phyloP scores from a whole-genome alignment of 1,284 basidiomycete genomes.

The Wolfiporia cocos region DNA sequence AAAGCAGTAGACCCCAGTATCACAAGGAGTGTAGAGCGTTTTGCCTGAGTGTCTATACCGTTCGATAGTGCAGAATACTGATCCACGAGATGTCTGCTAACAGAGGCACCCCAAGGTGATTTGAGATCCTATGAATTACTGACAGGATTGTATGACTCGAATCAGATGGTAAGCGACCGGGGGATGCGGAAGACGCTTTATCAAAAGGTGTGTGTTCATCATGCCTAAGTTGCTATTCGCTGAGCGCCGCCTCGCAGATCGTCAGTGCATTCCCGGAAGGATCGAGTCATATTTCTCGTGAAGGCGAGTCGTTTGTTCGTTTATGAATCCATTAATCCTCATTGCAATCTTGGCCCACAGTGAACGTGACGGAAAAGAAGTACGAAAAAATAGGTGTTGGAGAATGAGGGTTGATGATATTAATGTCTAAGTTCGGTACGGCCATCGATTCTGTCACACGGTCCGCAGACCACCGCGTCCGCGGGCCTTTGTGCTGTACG shows the following conservation, averaged over 20 bases:
- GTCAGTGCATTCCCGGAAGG: conserved; percentile 70
- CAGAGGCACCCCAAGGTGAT: too few species aligned
- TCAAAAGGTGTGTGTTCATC: conserved; percentile 48
- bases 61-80: too few species aligned
- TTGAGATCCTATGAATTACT: too few species aligned
- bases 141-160: conserved; percentile 65
- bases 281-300: conserved; percentile 40
- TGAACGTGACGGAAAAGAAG: conserved; percentile 76
- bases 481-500: too few species aligned
- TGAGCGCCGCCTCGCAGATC: conserved; percentile 33
- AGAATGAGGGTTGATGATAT: conserved; percentile 30
- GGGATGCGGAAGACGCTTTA: conserved; percentile 70
- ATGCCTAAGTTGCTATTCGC: neutral
- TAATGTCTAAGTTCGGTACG: too few species aligned
- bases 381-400: conserved; percentile 60
- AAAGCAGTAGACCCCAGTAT: too few species aligned
- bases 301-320: conserved; percentile 27
- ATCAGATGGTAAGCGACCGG: conserved; percentile 71
- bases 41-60: too few species aligned
- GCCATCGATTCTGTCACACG: too few species aligned
- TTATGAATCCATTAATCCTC: conserved; percentile 25
- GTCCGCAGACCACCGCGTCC: too few species aligned
- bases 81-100: too few species aligned
- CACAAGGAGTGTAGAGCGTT: too few species aligned
- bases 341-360: conserved; percentile 26